Conservation (phyloP, 768 basidiomycete species). For the Ramaria sp. region DNA sequence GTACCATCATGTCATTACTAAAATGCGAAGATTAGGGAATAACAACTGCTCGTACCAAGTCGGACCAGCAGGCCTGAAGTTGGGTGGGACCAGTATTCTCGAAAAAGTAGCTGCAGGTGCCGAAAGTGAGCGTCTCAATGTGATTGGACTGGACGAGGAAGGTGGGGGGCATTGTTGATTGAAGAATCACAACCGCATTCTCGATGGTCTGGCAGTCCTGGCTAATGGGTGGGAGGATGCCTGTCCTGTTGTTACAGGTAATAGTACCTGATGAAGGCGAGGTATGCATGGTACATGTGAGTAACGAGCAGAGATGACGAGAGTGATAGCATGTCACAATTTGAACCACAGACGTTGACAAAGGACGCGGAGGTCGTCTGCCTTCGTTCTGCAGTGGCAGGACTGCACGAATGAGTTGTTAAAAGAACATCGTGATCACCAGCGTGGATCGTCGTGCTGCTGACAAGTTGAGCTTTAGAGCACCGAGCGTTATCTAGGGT, state of each 20-base stretch:
- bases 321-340: not conserved
- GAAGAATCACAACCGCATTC: not conserved
- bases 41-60: not conserved
- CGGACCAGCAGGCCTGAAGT: slow-evolving; percentile 1
- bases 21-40: not conserved
- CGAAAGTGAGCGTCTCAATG: slow-evolving; percentile 1
- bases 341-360: not conserved
- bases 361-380: not conserved
- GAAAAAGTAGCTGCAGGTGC: not conserved
- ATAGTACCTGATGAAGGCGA: not conserved
- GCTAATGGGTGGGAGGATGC: not conserved
- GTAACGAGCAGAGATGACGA: no score
- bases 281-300: not conserved
- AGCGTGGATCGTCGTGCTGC: not conserved
- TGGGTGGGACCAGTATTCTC: not conserved
- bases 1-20: not conserved
- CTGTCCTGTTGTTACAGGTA: not conserved
- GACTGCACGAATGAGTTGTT: not conserved
- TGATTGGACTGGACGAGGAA: not conserved
- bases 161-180: not conserved
- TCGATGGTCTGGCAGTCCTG: slow-evolving; percentile 1
- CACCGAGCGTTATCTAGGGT: not conserved
- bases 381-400: not conserved
- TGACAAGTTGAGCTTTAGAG: not conserved
- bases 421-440: not conserved